Base-by-base conservation (phyloP, 345 rosid species). In the Linum trigynum region DNA sequence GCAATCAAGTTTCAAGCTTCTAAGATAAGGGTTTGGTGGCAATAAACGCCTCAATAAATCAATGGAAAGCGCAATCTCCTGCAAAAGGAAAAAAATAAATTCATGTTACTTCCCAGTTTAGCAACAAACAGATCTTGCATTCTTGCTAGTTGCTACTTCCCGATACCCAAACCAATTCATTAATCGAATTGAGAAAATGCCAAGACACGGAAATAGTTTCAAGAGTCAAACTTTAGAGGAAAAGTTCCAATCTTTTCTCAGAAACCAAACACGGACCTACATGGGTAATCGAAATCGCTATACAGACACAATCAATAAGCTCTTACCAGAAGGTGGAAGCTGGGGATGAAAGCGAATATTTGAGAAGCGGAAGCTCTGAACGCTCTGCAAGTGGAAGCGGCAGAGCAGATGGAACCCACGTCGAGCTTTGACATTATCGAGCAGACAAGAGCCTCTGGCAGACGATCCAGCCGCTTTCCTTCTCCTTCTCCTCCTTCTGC, bases 1-100 rank as follows among this genome's bases (percentile, higher is more conserved):
- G 61, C 98, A 92, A 57, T 92, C 90, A 67, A 88, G 79, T 81
- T 88, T 92, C 67, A 92, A 70, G 78, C 88, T 87, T 65, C 69
- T 76, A 61, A 90, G 82, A 55, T 74, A 66, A 38, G 88, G 89
- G 76, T 92, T 92, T 4, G 80, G 85, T 23, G 81, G 90, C 77
- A 92, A 73, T 66, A 92, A 69, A 64, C 90, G 90, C 69, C 82
- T 72, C 53, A 92, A 81, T 67, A 80, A 76, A 62, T 83, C 89
- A 67, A 70, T 53, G 38, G 94, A 56, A 7, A 81, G 78, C 1
- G 88, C 84, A 59, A 85, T 67, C 42, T 85, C 90, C 92, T 86
- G 63, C 55, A 1, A 71, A 57, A 66, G 16, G 1, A 23, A 12
- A 35, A 8, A 12, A 12, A 23, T 10, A 23, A 53, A 12, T 7